These are phyloP conservation scores for Aethionema arabicum DNA, from an alignment of 345 rosid species.

Conservation along the genomic window DNA sequence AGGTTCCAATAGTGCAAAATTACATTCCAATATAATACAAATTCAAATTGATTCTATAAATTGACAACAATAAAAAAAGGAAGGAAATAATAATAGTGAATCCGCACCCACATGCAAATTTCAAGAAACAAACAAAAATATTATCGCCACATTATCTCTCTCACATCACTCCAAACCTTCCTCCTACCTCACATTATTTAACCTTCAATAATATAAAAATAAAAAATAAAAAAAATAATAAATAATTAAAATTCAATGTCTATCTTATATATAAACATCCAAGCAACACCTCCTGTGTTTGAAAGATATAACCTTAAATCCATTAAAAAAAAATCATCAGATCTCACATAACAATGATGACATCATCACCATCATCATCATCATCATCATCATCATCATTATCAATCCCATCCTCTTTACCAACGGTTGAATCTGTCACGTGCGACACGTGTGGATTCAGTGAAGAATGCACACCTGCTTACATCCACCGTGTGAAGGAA, in stretches of 20 bases:
- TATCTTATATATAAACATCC: constrained; percentile 30
- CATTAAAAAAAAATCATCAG: constrained; percentile 20
- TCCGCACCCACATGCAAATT: constrained; percentile 38
- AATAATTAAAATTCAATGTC: constrained; percentile 17
- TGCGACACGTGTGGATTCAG: constrained; percentile 72
- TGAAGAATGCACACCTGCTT: constrained; percentile 68
- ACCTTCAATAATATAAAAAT: neutral
- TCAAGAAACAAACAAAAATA: constrained; percentile 33
- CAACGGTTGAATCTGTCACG: constrained; percentile 44
- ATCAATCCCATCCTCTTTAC: constrained; percentile 18
- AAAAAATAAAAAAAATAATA: neutral
- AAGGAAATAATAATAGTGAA: constrained; percentile 19
- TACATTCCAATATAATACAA: too few relatives aligned
- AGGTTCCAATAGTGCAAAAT: too few relatives aligned
- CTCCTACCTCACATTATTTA: constrained; percentile 40
- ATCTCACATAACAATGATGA: constrained; percentile 15
- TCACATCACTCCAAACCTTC: constrained; percentile 35
- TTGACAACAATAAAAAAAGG: too few relatives aligned
- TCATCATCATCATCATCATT: constrained; percentile 27
- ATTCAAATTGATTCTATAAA: too few relatives aligned
- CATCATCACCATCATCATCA: constrained; percentile 27
- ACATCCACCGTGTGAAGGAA: constrained; percentile 54
- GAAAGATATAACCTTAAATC: constrained; percentile 32
- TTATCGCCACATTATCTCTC: constrained; percentile 36
- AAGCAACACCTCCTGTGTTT: constrained; percentile 26